These are phyloP conservation scores for Suillus cothurnatus DNA, from an alignment of 768 basidiomycete genomes.

Conservation along the genomic window DNA sequence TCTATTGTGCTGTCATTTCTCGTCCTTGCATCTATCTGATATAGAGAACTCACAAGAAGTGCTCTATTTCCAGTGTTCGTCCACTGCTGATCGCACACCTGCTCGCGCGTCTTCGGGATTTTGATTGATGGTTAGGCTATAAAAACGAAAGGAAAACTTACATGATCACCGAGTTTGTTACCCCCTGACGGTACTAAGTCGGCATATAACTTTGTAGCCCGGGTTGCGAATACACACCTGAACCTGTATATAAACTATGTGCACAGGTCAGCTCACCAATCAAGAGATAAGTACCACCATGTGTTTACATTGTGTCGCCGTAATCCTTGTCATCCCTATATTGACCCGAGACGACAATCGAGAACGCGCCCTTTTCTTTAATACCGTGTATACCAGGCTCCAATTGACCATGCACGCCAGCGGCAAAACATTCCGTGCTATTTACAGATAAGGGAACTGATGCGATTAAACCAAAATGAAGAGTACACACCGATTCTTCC, in stretches of 20 bases:
- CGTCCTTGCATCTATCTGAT: neutral
- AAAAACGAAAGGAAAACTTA: conserved; percentile 1
- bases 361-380: conserved; percentile 11
- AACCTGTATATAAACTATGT: conserved; percentile 30
- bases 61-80: conserved; percentile 8
- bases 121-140: neutral
- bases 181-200: conserved; percentile 17
- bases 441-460: neutral
- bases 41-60: conserved; percentile 18
- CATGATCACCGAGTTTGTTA: conserved; percentile 3
- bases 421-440: conserved; percentile 12
- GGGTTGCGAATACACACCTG: conserved; percentile 6
- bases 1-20: conserved; percentile 13
- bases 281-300: conserved; percentile 23
- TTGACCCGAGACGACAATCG: conserved; percentile 20
- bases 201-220: neutral
- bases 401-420: conserved; percentile 22
- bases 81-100: conserved; percentile 26
- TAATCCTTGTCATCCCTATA: conserved; percentile 29
- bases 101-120: conserved; percentile 22
- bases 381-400: conserved; percentile 27
- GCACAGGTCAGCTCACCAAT: conserved; percentile 4
- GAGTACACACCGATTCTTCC: conserved; percentile 19
- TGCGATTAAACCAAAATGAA: neutral
- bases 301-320: conserved; percentile 27